Evolutionary conservation across 208 protist species (phyloP).

Genomic region (Crithidia sp.): DNA sequence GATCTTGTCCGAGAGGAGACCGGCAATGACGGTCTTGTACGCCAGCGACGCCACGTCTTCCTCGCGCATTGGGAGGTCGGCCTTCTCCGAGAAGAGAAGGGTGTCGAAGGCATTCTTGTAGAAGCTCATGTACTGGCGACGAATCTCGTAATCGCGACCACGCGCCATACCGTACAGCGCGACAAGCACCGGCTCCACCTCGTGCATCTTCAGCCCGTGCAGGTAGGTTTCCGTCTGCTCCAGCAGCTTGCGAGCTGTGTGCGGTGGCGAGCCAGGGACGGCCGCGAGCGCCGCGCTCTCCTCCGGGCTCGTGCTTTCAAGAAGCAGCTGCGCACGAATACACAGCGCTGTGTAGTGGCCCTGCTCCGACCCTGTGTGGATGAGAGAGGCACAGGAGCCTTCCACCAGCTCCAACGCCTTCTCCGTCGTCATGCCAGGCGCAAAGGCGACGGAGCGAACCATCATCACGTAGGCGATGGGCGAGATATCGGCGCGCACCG

Average conservation of each 20-base stretch:
- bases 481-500: constrained; percentile 80
- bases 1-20: constrained; percentile 81
- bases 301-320: constrained; percentile 50
- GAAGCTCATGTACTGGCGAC: constrained; percentile 76
- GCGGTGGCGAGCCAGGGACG: constrained; percentile 50
- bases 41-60: constrained; percentile 67
- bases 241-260: constrained; percentile 77
- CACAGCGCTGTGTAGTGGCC: constrained; percentile 71
- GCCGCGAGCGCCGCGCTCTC: constrained; percentile 34
- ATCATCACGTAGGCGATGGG: constrained; percentile 88
- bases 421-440: constrained; percentile 63
- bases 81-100: constrained; percentile 74
- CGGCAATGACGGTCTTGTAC: constrained; percentile 76
- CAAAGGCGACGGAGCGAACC: constrained; percentile 76
- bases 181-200: constrained; percentile 84
- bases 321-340: constrained; percentile 83
- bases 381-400: constrained; percentile 55
- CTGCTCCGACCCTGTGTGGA: constrained; percentile 52
- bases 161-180: constrained; percentile 73
- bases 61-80: constrained; percentile 72
- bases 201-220: constrained; percentile 78
- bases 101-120: constrained; percentile 89
- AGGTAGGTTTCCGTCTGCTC: constrained; percentile 75
- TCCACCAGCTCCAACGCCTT: constrained; percentile 74
- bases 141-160: constrained; percentile 88